Conservation (phyloP, 768 basidiomycete genomes). For the Coprinellus micaceus region DNA sequence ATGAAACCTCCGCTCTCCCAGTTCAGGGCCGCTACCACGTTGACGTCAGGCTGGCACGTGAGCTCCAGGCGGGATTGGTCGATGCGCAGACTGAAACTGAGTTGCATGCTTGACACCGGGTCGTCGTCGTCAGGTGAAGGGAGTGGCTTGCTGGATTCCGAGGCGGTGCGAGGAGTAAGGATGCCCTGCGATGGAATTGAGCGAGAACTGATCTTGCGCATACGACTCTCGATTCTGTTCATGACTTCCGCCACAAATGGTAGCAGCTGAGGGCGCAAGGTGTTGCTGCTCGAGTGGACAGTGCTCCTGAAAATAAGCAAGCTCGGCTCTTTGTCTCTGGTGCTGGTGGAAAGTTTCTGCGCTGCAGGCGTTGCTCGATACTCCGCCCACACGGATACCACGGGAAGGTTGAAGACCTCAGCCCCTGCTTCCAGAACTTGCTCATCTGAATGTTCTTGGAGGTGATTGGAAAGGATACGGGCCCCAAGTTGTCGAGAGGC, state of each 20-base stretch:
- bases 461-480: conserved; percentile 27
- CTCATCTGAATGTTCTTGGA: conserved; percentile 48
- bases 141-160: conserved; percentile 14
- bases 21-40: conserved; percentile 82
- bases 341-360: conserved; percentile 30
- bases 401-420: conserved; percentile 71
- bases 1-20: conserved; percentile 97
- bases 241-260: conserved; percentile 82
- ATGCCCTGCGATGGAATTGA: conserved; percentile 15
- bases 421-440: conserved; percentile 49
- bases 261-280: conserved; percentile 73
- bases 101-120: conserved; percentile 52
- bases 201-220: conserved; percentile 49
- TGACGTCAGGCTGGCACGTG: conserved; percentile 87
- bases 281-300: conserved; percentile 88
- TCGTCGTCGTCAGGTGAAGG: conserved; percentile 22
- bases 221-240: conserved; percentile 62
- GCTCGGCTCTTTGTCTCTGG: conserved; percentile 37
- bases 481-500: conserved; percentile 37
- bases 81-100: conserved; percentile 87
- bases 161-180: conserved; percentile 6
- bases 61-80: conserved; percentile 84
- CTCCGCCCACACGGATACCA: conserved; percentile 79
- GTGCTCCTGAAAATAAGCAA: conserved; percentile 78
- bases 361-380: conserved; percentile 59